Conservation (phyloP, 2,329 filamentous ascomycete species). For the Orbilia brochopaga region DNA sequence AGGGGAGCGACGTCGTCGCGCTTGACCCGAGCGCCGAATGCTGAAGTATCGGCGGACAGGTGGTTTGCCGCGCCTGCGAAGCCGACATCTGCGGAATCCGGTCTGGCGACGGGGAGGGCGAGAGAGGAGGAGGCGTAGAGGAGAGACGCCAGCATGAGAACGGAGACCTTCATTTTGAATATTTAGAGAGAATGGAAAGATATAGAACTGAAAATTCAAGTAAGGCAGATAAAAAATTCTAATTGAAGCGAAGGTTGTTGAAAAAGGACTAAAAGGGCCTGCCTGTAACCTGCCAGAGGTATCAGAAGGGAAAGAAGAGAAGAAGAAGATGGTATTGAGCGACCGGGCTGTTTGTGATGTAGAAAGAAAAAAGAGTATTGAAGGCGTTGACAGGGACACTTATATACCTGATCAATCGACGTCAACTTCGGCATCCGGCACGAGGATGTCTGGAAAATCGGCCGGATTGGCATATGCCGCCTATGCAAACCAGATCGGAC, state of each 20-base stretch:
- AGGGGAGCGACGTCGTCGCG: no score
- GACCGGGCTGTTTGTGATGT: background rate
- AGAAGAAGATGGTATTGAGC: background rate
- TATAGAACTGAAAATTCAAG: background rate
- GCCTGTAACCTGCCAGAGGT: constrained; percentile 1
- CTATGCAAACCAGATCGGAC: no score
- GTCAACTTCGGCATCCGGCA: no score
- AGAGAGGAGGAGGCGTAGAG: background rate
- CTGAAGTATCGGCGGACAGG: no score
- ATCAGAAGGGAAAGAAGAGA: background rate
- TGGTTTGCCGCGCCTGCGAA: no score
- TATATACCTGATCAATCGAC: no score
- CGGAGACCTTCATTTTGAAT: constrained; percentile 1
- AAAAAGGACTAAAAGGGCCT: background rate
- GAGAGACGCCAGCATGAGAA: background rate
- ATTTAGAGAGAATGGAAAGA: background rate
- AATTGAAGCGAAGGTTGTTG: no score
- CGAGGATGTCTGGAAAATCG: no score
- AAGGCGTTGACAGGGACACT: background rate
- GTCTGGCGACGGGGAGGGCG: background rate
- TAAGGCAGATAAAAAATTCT: background rate
- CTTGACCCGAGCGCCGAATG: no score
- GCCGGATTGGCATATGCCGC: no score
- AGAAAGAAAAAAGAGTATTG: background rate
- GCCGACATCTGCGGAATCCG: background rate